Evolutionary conservation across 441 rosid genomes (phyloP).

Genomic region (Eutrema salsugineum): DNA sequence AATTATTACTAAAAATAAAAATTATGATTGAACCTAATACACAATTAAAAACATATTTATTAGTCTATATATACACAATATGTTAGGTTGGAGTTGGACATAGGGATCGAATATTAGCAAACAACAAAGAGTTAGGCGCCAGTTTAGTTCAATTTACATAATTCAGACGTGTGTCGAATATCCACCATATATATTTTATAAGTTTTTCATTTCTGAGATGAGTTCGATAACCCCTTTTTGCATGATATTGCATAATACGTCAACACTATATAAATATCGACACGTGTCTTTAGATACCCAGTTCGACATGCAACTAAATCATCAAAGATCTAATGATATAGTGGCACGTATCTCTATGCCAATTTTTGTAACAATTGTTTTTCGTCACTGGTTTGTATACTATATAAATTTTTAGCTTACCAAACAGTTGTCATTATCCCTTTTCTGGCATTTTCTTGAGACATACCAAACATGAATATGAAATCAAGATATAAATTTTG

Average conservation of each 20-base stretch:
- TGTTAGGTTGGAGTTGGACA: constrained; percentile 12
- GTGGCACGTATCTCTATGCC: neutral
- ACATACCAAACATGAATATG: constrained; percentile 1
- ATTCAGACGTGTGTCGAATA: constrained; percentile 8
- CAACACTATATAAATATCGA: neutral
- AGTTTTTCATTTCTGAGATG: neutral
- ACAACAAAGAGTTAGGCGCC: constrained; percentile 5
- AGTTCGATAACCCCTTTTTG: neutral
- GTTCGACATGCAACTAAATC: neutral
- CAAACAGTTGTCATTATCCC: neutral
- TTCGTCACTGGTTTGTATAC: neutral
- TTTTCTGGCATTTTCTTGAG: constrained; percentile 10
- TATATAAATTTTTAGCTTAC: neutral
- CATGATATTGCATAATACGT: neutral
- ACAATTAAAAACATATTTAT: neutral
- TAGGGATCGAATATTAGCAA: neutral
- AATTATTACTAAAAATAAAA: neutral
- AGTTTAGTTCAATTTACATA: neutral
- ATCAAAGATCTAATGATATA: neutral
- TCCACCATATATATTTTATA: constrained; percentile 2
- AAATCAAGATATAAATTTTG: neutral
- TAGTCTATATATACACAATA: neutral
- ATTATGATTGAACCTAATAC: neutral
- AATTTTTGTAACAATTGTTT: neutral
- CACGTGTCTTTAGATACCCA: neutral